Evolutionary conservation across 208 protist species (phyloP), one percentile per base, ranked within the genome.

Genomic region (Acanthamoeba lugdunensis): DNA sequence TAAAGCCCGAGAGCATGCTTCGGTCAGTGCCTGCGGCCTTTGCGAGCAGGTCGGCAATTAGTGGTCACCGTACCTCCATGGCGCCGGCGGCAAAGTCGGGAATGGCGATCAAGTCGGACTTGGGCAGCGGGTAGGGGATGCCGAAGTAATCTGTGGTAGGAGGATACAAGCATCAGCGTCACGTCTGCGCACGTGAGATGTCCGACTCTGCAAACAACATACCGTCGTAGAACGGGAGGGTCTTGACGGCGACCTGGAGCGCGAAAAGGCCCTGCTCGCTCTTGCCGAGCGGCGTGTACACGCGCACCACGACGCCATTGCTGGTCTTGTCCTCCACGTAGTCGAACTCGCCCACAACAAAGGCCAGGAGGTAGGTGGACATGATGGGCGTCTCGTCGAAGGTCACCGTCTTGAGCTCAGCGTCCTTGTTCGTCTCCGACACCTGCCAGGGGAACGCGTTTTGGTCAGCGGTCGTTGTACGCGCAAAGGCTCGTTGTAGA

Each of bases 101-200:
- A 81, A 99, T 97, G n/a, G 98, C 98, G 71, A 99, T 94, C 52
- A 99, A 91, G 95, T 99, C 98, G 73, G 98, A 85, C 94, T 99
- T 99, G 9, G 97, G 95, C 52, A 99, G 95, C 30, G 97, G 95
- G 69, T 94, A 96, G 4, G 58, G 21, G 37, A 95, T 95, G 33
- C 52, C 48, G 23, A 95, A 95, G 45, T 95, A 96, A 2, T 95
- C 30, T 21, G 21, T 56, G 45, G 65, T 5, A 14, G 25, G 85
- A 81, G 21, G 7, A 41, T 4, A 18, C 48, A 87, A 13, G n/a
- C 6, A 65, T 69, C 9, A 30, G 21, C 25, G 7, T 5, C 21
- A 69, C 6, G 63, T n/a, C 33, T 4, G 25, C 18, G 11, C 21
- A 48, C 0, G 54, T 18, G n/a, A 45, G 6, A 25, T 5, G 56